Percentiles rank a stretch among this genome's conserved stretches.
phyloP scores from a whole-genome alignment of 2,329 filamentous ascomycete genomes.

The Trichoderma koningii region DNA sequence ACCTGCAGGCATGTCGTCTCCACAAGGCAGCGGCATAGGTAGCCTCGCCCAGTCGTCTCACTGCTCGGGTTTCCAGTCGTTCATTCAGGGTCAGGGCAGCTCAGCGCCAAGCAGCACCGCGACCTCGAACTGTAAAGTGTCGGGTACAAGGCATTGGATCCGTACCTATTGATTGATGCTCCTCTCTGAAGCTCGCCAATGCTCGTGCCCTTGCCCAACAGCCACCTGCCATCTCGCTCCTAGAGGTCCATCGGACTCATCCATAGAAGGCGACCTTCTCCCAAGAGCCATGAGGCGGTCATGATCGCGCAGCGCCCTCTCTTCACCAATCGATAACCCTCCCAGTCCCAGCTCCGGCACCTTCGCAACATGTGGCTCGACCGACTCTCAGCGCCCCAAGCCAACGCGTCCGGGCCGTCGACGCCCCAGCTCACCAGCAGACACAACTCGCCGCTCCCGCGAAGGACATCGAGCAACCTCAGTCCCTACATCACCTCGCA shows the following conservation, averaged over 20 bases:
- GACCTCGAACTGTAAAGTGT: too few species aligned
- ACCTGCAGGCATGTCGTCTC: too few species aligned
- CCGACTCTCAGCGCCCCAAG: slow-evolving; percentile 70
- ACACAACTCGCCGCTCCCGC: slow-evolving; percentile 70
- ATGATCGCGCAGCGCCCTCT: slow-evolving; percentile 10
- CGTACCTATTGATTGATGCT: background rate
- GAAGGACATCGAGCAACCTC: slow-evolving; percentile 67
- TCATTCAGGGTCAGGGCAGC: background rate
- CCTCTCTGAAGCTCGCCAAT: background rate
- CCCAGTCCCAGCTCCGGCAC: slow-evolving; percentile 4
- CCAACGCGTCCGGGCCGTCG: slow-evolving; percentile 58
- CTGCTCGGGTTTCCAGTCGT: too few species aligned
- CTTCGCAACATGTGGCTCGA: slow-evolving; percentile 78
- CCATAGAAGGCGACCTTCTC: too few species aligned
- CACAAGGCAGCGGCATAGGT: too few species aligned
- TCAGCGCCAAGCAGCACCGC: background rate
- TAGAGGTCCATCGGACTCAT: background rate
- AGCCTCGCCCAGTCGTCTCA: too few species aligned
- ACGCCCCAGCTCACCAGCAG: slow-evolving; percentile 66
- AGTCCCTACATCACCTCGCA: slow-evolving; percentile 69
- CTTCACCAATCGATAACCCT: slow-evolving; percentile 6
- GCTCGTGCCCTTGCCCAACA: background rate
- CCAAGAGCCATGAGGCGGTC: slow-evolving; percentile 15
- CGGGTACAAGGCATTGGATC: background rate
- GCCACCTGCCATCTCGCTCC: background rate